Conservation (phyloP, 1,284 basidiomycete species). For the Grifola frondosa region DNA sequence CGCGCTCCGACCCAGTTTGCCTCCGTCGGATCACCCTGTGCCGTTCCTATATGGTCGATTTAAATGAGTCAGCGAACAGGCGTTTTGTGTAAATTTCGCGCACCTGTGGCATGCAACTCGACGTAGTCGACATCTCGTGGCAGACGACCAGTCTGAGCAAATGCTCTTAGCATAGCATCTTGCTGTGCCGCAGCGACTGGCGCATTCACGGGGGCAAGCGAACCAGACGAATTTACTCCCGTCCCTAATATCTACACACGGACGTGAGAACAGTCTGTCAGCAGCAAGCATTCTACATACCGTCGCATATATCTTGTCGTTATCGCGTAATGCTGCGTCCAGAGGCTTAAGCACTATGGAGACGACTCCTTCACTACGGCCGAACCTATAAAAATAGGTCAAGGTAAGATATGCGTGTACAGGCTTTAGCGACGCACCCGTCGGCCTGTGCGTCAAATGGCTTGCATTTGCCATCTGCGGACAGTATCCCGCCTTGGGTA, state of each 20-base stretch:
- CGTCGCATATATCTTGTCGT: conserved; percentile 29
- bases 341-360: conserved; percentile 28
- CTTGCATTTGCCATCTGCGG: conserved; percentile 46
- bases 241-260: conserved; percentile 40
- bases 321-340: conserved; percentile 25
- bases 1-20: conserved; percentile 45
- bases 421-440: conserved; percentile 33
- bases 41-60: conserved; percentile 34
- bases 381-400: conserved; percentile 17
- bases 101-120: conserved; percentile 50
- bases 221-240: conserved; percentile 38
- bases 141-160: conserved; percentile 25
- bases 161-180: conserved; percentile 35
- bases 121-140: conserved; percentile 46
- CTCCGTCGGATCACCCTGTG: conserved; percentile 50
- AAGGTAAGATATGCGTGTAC: not conserved
- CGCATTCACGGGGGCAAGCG: conserved; percentile 35
- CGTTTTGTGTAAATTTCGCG: not conserved
- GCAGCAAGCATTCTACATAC: conserved; percentile 13
- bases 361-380: conserved; percentile 25
- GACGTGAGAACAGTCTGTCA: not conserved
- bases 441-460: conserved; percentile 49
- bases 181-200: conserved; percentile 39
- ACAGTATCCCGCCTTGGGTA: conserved; percentile 36
- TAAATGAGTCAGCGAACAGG: conserved; percentile 1